Conservation (phyloP, 2,329 filamentous ascomycete genomes). For the Lasiodiplodia theobromae region DNA sequence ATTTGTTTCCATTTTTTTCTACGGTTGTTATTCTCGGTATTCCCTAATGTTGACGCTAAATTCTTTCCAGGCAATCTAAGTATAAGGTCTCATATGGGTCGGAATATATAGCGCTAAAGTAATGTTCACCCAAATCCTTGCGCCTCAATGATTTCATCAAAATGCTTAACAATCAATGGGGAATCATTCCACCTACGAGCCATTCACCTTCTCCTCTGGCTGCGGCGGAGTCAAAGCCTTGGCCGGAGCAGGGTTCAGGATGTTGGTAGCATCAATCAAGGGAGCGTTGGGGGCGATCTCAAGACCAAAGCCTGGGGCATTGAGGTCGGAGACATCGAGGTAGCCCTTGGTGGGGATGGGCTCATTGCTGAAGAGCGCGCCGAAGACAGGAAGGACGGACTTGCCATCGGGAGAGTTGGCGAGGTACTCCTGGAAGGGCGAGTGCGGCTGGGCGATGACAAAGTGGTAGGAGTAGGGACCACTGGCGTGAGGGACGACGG, state of each 20-base stretch:
- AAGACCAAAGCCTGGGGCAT: slow-evolving; percentile 90
- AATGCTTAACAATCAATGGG: neutral
- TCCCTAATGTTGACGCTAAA: too few relatives aligned
- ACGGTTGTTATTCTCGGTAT: too few relatives aligned
- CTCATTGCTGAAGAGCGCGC: slow-evolving; percentile 88
- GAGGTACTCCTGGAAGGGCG: slow-evolving; percentile 94
- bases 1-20: too few relatives aligned
- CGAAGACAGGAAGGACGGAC: slow-evolving; percentile 89
- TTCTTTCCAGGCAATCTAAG: too few relatives aligned
- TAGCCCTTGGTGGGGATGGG: slow-evolving; percentile 85
- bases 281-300: slow-evolving; percentile 84
- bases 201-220: slow-evolving; percentile 16
- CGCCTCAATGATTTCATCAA: neutral
- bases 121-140: neutral
- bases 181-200: slow-evolving; percentile 9
- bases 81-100: neutral
- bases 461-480: slow-evolving; percentile 97
- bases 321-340: slow-evolving; percentile 78
- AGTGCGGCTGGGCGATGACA: slow-evolving; percentile 90
- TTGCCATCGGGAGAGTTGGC: slow-evolving; percentile 92
- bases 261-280: slow-evolving; percentile 75
- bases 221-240: slow-evolving; percentile 43
- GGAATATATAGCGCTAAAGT: neutral
- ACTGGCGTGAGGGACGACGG: slow-evolving; percentile 92
- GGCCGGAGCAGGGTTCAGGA: slow-evolving; percentile 71